Evolutionary conservation across 441 rosid species (phyloP), one percentile per base, ranked within the genome.

Genomic region (Euphorbia celastroides): DNA sequence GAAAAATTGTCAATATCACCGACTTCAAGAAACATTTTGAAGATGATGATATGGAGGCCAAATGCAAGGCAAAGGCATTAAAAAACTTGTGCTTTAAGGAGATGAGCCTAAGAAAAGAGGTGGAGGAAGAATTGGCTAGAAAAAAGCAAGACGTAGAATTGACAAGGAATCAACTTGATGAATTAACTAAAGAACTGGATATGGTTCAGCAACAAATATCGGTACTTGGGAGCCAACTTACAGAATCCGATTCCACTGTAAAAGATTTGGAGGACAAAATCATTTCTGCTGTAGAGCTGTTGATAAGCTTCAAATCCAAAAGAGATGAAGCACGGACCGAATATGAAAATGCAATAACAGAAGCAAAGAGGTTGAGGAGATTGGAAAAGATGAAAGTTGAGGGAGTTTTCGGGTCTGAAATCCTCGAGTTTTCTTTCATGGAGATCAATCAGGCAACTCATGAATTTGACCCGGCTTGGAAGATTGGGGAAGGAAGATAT

Each of bases 361-460:
- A 82, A 73, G 85, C 81, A n/a, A 69, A 72, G 57, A 70, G 72
- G 42, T 69, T 84, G 63, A 81, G 68, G 79, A 81, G 70, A 70
- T 72, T 75, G 58, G 79, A 69, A 44, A 82, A 70, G 61, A 69
- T 79, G 36, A 80, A 78, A 52, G 42, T 74, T 71, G 66, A 52
- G 57, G 73, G 78, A 74, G 80, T 82, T 74, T 76, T 75, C 22
- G 75, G 85, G 36, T 76, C 93, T 51, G 77, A 83, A 41, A 80
- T 88, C 64, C 85, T 90, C 60, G 89, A 85, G 26, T 87, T 86
- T 75, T 88, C 98, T 58, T 93, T 93, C 72, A 62, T 77, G 72
- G 97, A 93, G 77, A 79, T 93, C 76, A 88, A 79, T 64, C 84
- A 87, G 66, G 97, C 95, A 71, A 93, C 98, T 66, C 78, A 78